Conservation (phyloP, 2,329 filamentous ascomycete species). For the Claviceps africana region DNA sequence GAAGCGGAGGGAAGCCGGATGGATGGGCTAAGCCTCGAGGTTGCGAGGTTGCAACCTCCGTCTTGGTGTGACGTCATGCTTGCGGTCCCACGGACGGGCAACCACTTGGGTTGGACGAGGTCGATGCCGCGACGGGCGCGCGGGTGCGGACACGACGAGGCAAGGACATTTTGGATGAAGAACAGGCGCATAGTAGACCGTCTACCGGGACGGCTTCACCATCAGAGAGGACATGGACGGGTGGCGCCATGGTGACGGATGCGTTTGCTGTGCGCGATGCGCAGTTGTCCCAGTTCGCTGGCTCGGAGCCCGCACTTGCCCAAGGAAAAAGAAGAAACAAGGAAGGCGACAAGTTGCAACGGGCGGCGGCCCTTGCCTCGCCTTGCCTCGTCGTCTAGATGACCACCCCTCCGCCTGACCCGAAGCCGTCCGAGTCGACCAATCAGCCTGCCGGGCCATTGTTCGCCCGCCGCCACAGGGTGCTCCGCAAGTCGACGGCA, state of each 20-base stretch:
- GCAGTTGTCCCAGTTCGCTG: not conserved
- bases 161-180: not conserved
- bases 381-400: too few relatives aligned
- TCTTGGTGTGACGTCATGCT: not conserved
- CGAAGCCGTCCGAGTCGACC: not conserved
- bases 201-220: too few relatives aligned
- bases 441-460: not conserved
- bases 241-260: not conserved
- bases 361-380: not conserved
- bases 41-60: not conserved
- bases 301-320: not conserved
- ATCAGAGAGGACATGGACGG: too few relatives aligned
- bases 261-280: not conserved
- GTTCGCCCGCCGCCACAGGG: not conserved
- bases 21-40: too few relatives aligned
- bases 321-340: not conserved
- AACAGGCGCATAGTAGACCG: too few relatives aligned
- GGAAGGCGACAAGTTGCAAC: not conserved
- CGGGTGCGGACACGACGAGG: not conserved
- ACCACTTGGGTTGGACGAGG: not conserved
- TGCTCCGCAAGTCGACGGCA: not conserved
- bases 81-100: not conserved
- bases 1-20: too few relatives aligned
- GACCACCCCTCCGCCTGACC: not conserved
- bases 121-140: not conserved